Percentiles rank a stretch among this genome's conserved stretches.
phyloP scores from a whole-genome alignment of 352 stramenopile genomes.

The Phytophthora constricta region DNA sequence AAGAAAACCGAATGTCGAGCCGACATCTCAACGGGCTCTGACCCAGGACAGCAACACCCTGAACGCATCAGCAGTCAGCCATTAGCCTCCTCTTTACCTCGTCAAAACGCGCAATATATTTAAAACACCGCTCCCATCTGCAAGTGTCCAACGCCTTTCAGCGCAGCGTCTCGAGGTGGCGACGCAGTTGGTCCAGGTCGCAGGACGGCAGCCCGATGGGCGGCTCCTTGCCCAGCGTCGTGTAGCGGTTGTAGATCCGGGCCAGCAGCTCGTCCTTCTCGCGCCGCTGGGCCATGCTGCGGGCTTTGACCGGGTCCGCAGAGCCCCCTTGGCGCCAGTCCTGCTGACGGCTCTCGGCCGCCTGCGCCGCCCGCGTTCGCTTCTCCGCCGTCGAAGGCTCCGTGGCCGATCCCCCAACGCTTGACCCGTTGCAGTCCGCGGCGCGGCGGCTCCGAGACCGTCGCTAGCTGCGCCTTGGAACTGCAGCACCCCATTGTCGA shows the following conservation, averaged over 20 bases:
- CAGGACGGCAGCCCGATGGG: conserved; percentile 84
- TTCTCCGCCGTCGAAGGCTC: conserved; percentile 75
- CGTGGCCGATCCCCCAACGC: background rate
- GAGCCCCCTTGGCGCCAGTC: conserved; percentile 84
- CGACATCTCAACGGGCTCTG: no score
- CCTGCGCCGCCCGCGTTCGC: conserved; percentile 59
- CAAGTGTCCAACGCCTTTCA: conserved; percentile 18
- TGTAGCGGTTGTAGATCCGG: conserved; percentile 84
- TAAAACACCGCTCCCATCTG: conserved; percentile 10
- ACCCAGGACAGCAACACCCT: no score
- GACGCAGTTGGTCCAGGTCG: conserved; percentile 76
- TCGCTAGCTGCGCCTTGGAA: conserved; percentile 59
- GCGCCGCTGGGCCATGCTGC: conserved; percentile 64
- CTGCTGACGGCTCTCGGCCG: conserved; percentile 66
- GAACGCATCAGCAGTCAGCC: no score
- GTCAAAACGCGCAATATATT: conserved; percentile 6
- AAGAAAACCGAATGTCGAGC: no score
- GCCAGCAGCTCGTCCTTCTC: conserved; percentile 87
- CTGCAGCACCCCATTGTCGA: conserved; percentile 74
- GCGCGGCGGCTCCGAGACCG: conserved; percentile 27
- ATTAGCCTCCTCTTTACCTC: background rate
- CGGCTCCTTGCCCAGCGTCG: conserved; percentile 72
- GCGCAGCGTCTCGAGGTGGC: conserved; percentile 77
- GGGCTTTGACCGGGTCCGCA: conserved; percentile 69
- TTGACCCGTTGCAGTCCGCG: conserved; percentile 7